Evolutionary conservation across 805 yeast species (phyloP), one percentile per base, ranked within the genome.

Genomic region (Lipomyces yamanashiensis): DNA sequence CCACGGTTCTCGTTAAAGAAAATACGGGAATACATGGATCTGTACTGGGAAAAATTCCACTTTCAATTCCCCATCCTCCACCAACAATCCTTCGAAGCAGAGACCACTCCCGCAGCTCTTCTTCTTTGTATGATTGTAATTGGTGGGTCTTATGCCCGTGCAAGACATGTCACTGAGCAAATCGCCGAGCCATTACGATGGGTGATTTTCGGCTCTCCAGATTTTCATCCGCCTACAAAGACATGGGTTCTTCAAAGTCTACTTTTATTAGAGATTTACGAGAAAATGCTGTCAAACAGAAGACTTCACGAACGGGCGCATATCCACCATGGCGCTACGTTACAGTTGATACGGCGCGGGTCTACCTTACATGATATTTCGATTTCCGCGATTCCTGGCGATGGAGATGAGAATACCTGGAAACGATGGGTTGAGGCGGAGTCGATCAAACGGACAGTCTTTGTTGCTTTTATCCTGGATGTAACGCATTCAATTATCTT

Each of bases 251-350:
- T 91, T 54, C 97, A 91, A 74, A 80, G 90, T 69, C 79, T 90
- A 66, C 74, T 88, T 60, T 73, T 91, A 66, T 74, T 91, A n/a
- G 96, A 90, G 72, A 85, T 87, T 76, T 87, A 85, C 72, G 97
- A 90, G 73, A 89, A 90, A 76, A 82, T 87, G 64, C 86, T 88
- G 69, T 79, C 90, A 0, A 82, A 84, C 51, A 78, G 97, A 70
- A 77, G 78, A 47, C 75, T 89, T 70, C 97, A 90, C 73, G 97
- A 90, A 75, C 76, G 97, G 54, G 89, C 90, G 0, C 93, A 88
- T 74, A 77, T 91, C 21, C 96, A 91, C 73, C 97, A 90, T 74
- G 96, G 95, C 4, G 88, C 96, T 0, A 86, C 92, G 0, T 86
- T 90, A 47, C 96, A 90, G 74, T 76, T 90, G 49, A 76, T 90